Evolutionary conservation across 768 basidiomycete genomes (phyloP).

Genomic region (Hypsizygus marmoreus): DNA sequence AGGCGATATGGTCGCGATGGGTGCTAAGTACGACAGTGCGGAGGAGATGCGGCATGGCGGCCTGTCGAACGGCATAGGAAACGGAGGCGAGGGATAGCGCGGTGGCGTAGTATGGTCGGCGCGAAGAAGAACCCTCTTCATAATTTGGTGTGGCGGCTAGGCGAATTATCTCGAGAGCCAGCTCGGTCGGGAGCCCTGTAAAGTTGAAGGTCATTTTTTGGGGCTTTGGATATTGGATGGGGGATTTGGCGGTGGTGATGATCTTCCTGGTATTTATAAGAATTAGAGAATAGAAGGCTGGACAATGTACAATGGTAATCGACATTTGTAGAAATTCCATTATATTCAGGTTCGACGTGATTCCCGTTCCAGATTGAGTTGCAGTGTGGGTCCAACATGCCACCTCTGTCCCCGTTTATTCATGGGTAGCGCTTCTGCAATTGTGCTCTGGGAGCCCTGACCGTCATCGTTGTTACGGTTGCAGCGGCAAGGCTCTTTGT

Average conservation of each 20-base stretch:
- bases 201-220: constrained; percentile 21
- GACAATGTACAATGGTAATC: too few relatives aligned
- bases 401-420: neutral
- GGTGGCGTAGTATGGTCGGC: constrained; percentile 21
- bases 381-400: neutral
- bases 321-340: too few relatives aligned
- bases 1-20: constrained; percentile 28
- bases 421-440: neutral
- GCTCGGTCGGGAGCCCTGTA: constrained; percentile 33
- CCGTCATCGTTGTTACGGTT: too few relatives aligned
- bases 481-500: too few relatives aligned
- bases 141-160: constrained; percentile 30
- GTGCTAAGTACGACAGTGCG: constrained; percentile 36
- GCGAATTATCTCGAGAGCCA: constrained; percentile 34
- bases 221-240: neutral
- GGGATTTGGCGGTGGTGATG: neutral
- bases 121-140: neutral
- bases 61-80: constrained; percentile 32
- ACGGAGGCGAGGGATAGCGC: constrained; percentile 34
- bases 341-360: too few relatives aligned
- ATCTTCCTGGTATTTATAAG: too few relatives aligned
- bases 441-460: neutral
- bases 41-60: constrained; percentile 39
- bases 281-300: too few relatives aligned
- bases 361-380: too few relatives aligned